phyloP scores from a whole-genome alignment of 176 grass and related monocot genomes.

The Triticum turgidum region DNA sequence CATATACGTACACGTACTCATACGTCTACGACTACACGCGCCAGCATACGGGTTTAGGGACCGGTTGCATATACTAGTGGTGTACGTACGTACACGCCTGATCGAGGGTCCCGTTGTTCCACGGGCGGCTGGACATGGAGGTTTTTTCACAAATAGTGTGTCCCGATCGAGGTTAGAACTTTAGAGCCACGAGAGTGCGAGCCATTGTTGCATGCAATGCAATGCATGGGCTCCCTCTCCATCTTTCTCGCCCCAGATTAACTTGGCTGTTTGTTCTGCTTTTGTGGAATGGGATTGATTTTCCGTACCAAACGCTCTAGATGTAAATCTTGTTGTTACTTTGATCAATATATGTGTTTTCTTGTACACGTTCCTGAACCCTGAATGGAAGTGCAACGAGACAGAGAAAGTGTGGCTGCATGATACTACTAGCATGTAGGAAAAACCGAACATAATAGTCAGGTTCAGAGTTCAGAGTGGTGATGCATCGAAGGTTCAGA shows the following conservation, averaged over 20 bases:
- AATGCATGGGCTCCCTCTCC: slow-evolving; percentile 1
- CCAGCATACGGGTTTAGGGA: background rate
- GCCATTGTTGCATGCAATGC: background rate
- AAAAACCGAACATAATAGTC: background rate
- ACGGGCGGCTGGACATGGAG: background rate
- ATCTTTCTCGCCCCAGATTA: slow-evolving; percentile 2
- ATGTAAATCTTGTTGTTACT: background rate
- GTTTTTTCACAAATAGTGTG: slow-evolving; percentile 6
- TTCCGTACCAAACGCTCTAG: background rate
- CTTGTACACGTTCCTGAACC: background rate
- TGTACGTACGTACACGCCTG: background rate
- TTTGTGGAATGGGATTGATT: slow-evolving; percentile 38
- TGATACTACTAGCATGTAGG: background rate
- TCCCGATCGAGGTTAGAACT: slow-evolving; percentile 45
- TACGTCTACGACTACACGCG: background rate
- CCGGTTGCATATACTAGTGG: slow-evolving; percentile 17
- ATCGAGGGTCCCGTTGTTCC: background rate
- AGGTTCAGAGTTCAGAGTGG: background rate
- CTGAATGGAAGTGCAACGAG: background rate
- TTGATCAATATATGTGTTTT: background rate
- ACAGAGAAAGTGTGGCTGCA: background rate
- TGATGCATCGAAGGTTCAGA: background rate
- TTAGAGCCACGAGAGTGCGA: slow-evolving; percentile 24
- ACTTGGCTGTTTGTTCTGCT: slow-evolving; percentile 47
- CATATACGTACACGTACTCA: background rate